These are phyloP conservation scores for Rhizophagus sp. DNA, from an alignment of 192 early-diverging fungal species.

Conservation along the genomic window DNA sequence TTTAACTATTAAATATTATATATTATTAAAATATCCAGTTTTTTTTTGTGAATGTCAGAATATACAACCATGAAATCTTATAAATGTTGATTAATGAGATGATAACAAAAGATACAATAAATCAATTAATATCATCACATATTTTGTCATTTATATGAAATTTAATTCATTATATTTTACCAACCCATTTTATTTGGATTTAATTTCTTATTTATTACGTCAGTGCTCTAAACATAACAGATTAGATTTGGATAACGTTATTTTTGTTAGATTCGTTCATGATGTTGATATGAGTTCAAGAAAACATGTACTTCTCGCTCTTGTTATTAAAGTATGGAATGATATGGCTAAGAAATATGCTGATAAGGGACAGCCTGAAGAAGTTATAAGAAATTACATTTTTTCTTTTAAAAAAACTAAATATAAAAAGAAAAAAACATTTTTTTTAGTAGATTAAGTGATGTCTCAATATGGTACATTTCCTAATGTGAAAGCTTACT, in stretches of 20 bases:
- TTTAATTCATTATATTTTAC: neutral
- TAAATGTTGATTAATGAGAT: neutral
- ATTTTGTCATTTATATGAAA: conserved; percentile 16
- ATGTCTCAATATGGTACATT: neutral
- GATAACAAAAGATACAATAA: neutral
- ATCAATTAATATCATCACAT: neutral
- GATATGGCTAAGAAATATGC: neutral
- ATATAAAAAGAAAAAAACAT: too few species aligned
- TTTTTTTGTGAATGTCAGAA: too few species aligned
- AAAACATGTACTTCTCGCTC: neutral
- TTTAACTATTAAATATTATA: too few species aligned
- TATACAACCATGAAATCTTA: too few species aligned
- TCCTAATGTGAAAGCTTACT: conserved; percentile 3
- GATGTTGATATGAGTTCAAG: neutral
- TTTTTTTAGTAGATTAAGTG: neutral
- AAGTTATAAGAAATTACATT: neutral
- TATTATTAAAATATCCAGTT: too few species aligned
- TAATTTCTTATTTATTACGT: conserved; percentile 20
- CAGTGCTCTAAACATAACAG: conserved; percentile 13
- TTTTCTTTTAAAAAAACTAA: neutral
- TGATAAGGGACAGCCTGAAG: neutral
- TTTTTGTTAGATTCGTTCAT: conserved; percentile 16
- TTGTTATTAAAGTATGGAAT: conserved; percentile 26
- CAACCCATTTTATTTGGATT: conserved; percentile 6
- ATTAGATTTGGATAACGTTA: conserved; percentile 10